Conservation (phyloP, 306 rosid species). For the Malus sylvestris region DNA sequence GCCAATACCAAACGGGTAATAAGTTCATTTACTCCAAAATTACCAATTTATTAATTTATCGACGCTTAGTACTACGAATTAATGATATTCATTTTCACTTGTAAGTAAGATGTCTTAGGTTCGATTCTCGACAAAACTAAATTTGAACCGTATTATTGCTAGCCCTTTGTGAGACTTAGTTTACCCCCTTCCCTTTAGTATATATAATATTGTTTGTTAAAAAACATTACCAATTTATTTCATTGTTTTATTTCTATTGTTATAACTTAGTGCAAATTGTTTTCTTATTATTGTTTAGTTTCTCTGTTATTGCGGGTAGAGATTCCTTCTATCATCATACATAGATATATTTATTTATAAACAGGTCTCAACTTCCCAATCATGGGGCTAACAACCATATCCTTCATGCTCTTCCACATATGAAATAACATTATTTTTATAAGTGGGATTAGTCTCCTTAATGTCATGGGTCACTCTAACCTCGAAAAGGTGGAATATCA, state of each 20-base stretch:
- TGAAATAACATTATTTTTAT: not conserved
- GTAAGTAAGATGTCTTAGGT: no score
- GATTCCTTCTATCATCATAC: slow-evolving; percentile 14
- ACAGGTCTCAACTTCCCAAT: slow-evolving; percentile 38
- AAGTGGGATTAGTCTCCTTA: slow-evolving; percentile 27
- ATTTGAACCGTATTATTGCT: no score
- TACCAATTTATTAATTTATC: no score
- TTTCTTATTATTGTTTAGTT: not conserved
- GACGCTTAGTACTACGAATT: no score
- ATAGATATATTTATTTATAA: not conserved
- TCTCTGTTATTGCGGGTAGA: slow-evolving; percentile 6
- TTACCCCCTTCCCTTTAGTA: no score
- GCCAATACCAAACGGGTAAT: no score
- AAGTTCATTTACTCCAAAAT: no score
- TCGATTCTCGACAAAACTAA: no score
- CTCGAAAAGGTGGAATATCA: slow-evolving; percentile 13
- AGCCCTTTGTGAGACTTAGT: no score
- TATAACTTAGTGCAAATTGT: not conserved
- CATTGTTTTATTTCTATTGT: slow-evolving; percentile 1
- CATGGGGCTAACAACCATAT: slow-evolving; percentile 41
- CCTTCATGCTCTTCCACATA: slow-evolving; percentile 31
- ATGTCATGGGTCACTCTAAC: slow-evolving; percentile 42
- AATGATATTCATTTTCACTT: no score
- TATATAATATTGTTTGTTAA: no score
- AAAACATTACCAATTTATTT: no score